Percentiles rank a stretch among this genome's conserved stretches.
These are phyloP conservation scores for Umbelopsis vinacea DNA, from an alignment of 192 early-diverging fungal species.

Conservation along the genomic window DNA sequence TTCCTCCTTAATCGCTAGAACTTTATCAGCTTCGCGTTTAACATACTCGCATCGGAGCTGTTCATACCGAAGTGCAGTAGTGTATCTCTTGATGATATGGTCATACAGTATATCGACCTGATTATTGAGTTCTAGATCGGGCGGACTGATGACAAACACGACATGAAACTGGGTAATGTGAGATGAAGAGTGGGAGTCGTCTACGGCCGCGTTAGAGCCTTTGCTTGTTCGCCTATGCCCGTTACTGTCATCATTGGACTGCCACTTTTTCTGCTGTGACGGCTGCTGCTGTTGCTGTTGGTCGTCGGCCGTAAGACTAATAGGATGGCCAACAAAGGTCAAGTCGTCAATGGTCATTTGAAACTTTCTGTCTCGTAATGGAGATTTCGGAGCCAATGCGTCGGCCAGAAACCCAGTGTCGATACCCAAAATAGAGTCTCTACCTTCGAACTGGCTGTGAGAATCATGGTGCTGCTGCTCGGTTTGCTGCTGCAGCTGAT, in stretches of 20 bases:
- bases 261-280: conserved; percentile 29
- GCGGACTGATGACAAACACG: conserved; percentile 71
- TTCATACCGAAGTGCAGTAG: conserved; percentile 77
- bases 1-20: conserved; percentile 73
- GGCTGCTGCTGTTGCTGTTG: conserved; percentile 24
- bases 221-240: conserved; percentile 22
- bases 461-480: background rate
- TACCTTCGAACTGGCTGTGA: conserved; percentile 15
- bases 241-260: conserved; percentile 17
- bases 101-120: conserved; percentile 74
- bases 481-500: background rate
- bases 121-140: conserved; percentile 53
- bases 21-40: conserved; percentile 72
- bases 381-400: conserved; percentile 83
- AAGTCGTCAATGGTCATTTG: conserved; percentile 86
- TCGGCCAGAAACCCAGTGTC: conserved; percentile 79
- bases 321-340: conserved; percentile 82
- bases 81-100: conserved; percentile 70
- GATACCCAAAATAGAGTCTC: conserved; percentile 64
- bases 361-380: conserved; percentile 82
- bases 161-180: conserved; percentile 80
- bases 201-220: conserved; percentile 5
- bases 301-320: conserved; percentile 65
- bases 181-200: conserved; percentile 34
- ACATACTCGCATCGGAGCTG: conserved; percentile 78